Base-by-base conservation (phyloP, 176 grass and related monocot species). In the Ensete glaucum region DNA sequence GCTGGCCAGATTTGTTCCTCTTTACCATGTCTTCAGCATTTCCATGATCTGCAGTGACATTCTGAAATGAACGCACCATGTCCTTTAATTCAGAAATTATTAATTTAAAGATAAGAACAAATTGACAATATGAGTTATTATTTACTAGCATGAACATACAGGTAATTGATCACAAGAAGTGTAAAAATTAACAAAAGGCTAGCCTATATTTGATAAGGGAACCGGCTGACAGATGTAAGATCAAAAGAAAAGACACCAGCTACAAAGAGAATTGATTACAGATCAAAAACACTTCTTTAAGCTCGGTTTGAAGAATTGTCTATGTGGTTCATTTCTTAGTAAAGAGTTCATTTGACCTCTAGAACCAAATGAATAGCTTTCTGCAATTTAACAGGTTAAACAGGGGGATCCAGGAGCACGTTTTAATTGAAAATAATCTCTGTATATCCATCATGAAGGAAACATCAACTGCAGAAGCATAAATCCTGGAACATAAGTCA, bases 1-100 rank as follows among this genome's bases (percentile, higher is more conserved):
- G 92, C 80, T 89, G 59, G 50, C 92, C 92, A 70, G 87, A 53
- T 84, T 96, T 96, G 85, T 83, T 84, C 43, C 92, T 92, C 73
- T 96, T 96, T 55, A 92, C 92, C 92, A 96, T 96, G 74, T 96
- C 92, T 74, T 96, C 92, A 1, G 92, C 92, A 54, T 96, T 96
- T 75, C 92, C 92, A 80, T 96, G 92, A 75, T 96, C 92, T 24
- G 92, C 92, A 24, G 92, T 96, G 53, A 96, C 92, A 82, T 90
- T 92, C 93, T 92, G 85, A 50, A 62, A 4, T 43, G 15, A 43
- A 51, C 64, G 1, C 54, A 2, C 23, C 19, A 6, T 1, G 12
- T 20, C 69, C 9, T 58, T 53, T 72, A 72, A 27, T 43, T 43
- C 34, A 43, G 34, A 3, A 43, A 43, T 43, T 43, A 43, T 43